A percentile compares a stretch with the other conserved stretches of the same genome.
Evolutionary conservation across 2,329 filamentous ascomycete species (phyloP).

Genomic region (Pseudogymnoascus sp.): DNA sequence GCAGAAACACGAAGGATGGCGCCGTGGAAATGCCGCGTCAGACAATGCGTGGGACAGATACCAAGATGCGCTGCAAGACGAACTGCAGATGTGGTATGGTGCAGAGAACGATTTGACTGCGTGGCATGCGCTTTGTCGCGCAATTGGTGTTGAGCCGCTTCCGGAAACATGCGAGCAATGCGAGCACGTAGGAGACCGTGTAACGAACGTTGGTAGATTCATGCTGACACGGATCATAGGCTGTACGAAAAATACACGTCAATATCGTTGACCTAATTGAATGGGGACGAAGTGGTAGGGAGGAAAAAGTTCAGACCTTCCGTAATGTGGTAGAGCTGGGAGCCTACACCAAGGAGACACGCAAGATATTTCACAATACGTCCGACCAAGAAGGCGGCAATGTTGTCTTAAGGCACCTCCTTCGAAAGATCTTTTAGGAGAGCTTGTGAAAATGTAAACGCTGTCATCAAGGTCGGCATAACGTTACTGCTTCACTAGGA

Average conservation of each 20-base stretch:
- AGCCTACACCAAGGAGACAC: conserved; percentile 17
- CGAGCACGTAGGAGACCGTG: conserved; percentile 17
- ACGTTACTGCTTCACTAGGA: no score
- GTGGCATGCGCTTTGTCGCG: conserved; percentile 20
- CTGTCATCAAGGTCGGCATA: no score
- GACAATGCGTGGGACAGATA: conserved; percentile 19
- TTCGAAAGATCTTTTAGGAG: conserved; percentile 20
- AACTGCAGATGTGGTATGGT: conserved; percentile 20
- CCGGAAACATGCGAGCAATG: conserved; percentile 17
- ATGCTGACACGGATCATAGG: conserved; percentile 16
- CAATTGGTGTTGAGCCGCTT: conserved; percentile 20
- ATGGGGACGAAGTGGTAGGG: conserved; percentile 19
- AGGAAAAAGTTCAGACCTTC: conserved; percentile 20
- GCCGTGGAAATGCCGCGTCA: conserved; percentile 14
- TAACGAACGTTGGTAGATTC: conserved; percentile 15
- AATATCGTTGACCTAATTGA: conserved; percentile 21
- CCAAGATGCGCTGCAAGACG: conserved; percentile 20
- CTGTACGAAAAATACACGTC: conserved; percentile 20
- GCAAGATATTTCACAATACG: conserved; percentile 21
- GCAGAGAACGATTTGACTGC: conserved; percentile 21
- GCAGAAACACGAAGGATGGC: conserved; percentile 19
- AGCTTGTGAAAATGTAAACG: conserved; percentile 6
- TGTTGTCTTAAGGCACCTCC: conserved; percentile 21
- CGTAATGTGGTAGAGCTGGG: conserved; percentile 16
- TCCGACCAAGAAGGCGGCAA: conserved; percentile 18